These are phyloP conservation scores for Pseudocercospora crystallina DNA, from an alignment of 2,329 filamentous ascomycete genomes.

Conservation along the genomic window DNA sequence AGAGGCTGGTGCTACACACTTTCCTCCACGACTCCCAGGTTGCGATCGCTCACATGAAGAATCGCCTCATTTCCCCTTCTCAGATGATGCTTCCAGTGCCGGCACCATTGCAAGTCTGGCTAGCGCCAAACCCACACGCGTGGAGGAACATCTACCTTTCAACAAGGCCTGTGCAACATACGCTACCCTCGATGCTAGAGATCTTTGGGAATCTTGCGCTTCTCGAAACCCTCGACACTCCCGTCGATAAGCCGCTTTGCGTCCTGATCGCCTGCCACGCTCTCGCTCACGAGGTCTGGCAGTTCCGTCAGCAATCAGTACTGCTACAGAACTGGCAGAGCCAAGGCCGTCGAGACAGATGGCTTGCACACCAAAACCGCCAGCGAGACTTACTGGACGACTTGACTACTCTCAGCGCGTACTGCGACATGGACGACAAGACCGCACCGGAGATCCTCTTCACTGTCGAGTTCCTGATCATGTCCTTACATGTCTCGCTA, in stretches of 20 bases:
- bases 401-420: slow-evolving; percentile 19
- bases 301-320: slow-evolving; percentile 55
- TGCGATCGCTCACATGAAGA: slow-evolving; percentile 64
- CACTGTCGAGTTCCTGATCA: slow-evolving; percentile 54
- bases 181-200: slow-evolving; percentile 53
- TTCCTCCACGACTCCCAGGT: slow-evolving; percentile 65
- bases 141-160: slow-evolving; percentile 62
- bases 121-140: slow-evolving; percentile 58
- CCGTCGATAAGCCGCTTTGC: slow-evolving; percentile 54
- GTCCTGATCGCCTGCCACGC: slow-evolving; percentile 64
- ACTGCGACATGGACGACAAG: slow-evolving; percentile 21
- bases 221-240: slow-evolving; percentile 43
- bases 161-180: slow-evolving; percentile 29
- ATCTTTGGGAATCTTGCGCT: slow-evolving; percentile 20
- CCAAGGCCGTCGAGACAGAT: slow-evolving; percentile 24
- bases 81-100: slow-evolving; percentile 67
- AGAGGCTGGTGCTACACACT: slow-evolving; percentile 64
- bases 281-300: slow-evolving; percentile 52
- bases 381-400: slow-evolving; percentile 26
- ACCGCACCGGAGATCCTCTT: slow-evolving; percentile 30
- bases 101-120: slow-evolving; percentile 61
- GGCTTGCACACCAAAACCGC: slow-evolving; percentile 25
- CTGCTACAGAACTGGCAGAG: slow-evolving; percentile 29
- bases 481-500: slow-evolving; percentile 62
- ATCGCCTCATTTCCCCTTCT: slow-evolving; percentile 64